Conservation (phyloP, 1,284 basidiomycete genomes). For the Malassezia vespertilionis region DNA sequence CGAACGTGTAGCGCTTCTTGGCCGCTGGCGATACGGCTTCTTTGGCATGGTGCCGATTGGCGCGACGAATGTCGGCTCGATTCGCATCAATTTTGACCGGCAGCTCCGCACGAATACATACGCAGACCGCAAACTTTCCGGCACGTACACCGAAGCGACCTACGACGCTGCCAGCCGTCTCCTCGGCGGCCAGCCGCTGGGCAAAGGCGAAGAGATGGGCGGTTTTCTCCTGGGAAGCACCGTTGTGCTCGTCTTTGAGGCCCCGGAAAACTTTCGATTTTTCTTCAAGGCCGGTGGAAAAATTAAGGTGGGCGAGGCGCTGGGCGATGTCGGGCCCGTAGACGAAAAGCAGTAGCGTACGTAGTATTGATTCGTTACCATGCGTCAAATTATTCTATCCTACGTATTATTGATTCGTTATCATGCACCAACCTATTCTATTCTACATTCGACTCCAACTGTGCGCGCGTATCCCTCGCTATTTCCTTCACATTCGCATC, state of each 20-base stretch:
- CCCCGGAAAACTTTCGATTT: conserved; percentile 73
- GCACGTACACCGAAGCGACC: conserved; percentile 79
- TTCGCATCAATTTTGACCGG: conserved; percentile 90
- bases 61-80: conserved; percentile 93
- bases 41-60: conserved; percentile 96
- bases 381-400: conserved; percentile 10
- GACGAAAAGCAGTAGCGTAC: not conserved
- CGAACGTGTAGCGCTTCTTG: conserved; percentile 91
- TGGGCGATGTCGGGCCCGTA: conserved; percentile 50
- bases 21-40: conserved; percentile 88
- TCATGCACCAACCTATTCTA: not conserved
- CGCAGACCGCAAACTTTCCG: conserved; percentile 50
- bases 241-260: conserved; percentile 93
- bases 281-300: conserved; percentile 68
- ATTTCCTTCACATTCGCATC: not conserved
- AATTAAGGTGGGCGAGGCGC: conserved; percentile 71
- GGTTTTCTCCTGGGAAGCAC: conserved; percentile 92
- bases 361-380: conserved; percentile 14
- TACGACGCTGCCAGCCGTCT: conserved; percentile 49
- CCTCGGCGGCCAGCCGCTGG: conserved; percentile 76
- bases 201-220: conserved; percentile 86
- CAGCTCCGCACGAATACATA: conserved; percentile 51
- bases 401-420: conserved; percentile 15
- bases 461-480: not conserved
- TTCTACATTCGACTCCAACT: not conserved